A percentile compares a stretch with the other conserved stretches of the same genome.
These are phyloP conservation scores for Epicoccum nigrum DNA, from an alignment of 2,329 filamentous ascomycete genomes.

Conservation along the genomic window DNA sequence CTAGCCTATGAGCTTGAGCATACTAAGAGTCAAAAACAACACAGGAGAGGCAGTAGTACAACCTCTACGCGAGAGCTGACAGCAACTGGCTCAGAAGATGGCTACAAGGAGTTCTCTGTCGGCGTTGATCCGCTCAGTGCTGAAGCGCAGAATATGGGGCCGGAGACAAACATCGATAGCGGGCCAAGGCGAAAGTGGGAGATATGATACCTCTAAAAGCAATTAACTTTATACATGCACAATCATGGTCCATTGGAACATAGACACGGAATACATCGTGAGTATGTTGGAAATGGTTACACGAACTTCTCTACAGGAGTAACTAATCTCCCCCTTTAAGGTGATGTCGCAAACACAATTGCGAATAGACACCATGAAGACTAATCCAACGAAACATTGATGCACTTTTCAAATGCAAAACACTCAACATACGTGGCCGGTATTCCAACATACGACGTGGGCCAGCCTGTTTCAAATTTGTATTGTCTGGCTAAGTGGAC, in stretches of 20 bases:
- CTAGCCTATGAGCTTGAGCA: constrained; percentile 38
- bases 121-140: constrained; percentile 33
- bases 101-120: constrained; percentile 27
- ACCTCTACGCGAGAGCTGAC: constrained; percentile 32
- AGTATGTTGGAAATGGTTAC: neutral
- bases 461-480: too few species aligned
- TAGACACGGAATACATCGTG: too few species aligned
- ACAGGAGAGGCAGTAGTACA: constrained; percentile 33
- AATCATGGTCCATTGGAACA: neutral
- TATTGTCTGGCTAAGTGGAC: too few species aligned
- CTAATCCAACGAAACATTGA: too few species aligned
- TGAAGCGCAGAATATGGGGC: constrained; percentile 15
- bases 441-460: too few species aligned
- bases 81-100: constrained; percentile 16
- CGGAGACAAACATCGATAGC: constrained; percentile 32
- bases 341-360: too few species aligned
- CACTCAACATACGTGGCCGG: too few species aligned
- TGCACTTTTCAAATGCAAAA: too few species aligned
- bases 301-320: too few species aligned
- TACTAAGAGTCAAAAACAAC: constrained; percentile 14
- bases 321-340: too few species aligned
- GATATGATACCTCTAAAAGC: constrained; percentile 5
- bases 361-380: too few species aligned
- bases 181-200: constrained; percentile 33
- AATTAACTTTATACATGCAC: neutral